phyloP scores from a whole-genome alignment of 1,284 basidiomycete genomes.

The Ustilago curta region DNA sequence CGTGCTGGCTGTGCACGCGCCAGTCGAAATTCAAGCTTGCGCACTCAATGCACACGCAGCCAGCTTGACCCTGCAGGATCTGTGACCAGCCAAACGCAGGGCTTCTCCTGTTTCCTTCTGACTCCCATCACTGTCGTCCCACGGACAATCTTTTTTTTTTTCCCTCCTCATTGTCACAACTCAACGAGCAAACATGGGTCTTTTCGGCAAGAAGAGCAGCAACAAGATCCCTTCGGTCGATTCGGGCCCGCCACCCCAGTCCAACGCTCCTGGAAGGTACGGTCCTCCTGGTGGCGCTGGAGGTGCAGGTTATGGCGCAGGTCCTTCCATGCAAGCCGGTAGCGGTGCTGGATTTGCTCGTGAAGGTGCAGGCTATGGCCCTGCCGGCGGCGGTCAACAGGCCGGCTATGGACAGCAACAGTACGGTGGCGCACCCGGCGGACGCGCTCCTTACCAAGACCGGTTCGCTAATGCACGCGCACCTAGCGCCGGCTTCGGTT shows the following conservation, averaged over 20 bases:
- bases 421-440: slow-evolving; percentile 26
- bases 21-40: slow-evolving; percentile 1
- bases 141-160: not conserved
- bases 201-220: slow-evolving; percentile 49
- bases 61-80: not conserved
- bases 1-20: slow-evolving; percentile 20
- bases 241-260: slow-evolving; percentile 22
- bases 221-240: slow-evolving; percentile 47
- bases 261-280: slow-evolving; percentile 25
- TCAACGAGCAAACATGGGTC: slow-evolving; percentile 25
- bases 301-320: slow-evolving; percentile 21
- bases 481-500: slow-evolving; percentile 49
- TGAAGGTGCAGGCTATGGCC: slow-evolving; percentile 13
- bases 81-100: not conserved
- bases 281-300: slow-evolving; percentile 25
- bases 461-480: slow-evolving; percentile 54
- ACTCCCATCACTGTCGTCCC: not conserved
- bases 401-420: slow-evolving; percentile 25
- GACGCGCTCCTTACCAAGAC: slow-evolving; percentile 24
- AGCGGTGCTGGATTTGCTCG: slow-evolving; percentile 21
- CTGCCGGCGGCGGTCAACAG: slow-evolving; percentile 13
- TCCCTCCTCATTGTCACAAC: not conserved
- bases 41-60: slow-evolving; percentile 6
- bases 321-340: slow-evolving; percentile 15
- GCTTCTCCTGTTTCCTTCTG: not conserved